phyloP scores from a whole-genome alignment of 371 early-diverging fungal genomes.

The Lichtheimia ramosa region DNA sequence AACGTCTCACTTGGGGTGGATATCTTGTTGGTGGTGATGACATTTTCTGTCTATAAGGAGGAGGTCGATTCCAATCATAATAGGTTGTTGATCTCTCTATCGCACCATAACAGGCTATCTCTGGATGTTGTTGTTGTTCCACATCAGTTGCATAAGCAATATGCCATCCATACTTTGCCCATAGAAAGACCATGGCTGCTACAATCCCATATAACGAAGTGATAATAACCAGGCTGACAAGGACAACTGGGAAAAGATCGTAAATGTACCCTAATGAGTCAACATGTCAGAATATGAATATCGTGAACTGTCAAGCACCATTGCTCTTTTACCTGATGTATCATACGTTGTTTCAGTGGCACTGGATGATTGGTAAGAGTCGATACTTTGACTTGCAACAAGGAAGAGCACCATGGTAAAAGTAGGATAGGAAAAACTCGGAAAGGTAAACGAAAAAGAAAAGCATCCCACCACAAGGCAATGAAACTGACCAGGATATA shows the following conservation, averaged over 20 bases:
- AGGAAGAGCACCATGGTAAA: background rate
- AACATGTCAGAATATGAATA: no score
- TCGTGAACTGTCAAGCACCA: no score
- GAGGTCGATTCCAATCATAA: conserved; percentile 40
- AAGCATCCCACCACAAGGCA: background rate
- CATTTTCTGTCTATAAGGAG: conserved; percentile 15
- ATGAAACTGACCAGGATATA: no score
- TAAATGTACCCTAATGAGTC: background rate
- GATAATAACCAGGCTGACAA: background rate
- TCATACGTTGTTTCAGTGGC: no score
- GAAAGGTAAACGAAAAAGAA: conserved; percentile 4
- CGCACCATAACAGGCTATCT: conserved; percentile 4
- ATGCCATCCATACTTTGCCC: background rate
- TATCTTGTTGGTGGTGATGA: background rate
- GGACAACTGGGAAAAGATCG: background rate
- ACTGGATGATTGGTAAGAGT: no score
- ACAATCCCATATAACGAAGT: background rate
- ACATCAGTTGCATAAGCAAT: conserved; percentile 13
- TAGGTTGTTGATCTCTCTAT: conserved; percentile 29
- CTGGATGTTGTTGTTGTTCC: conserved; percentile 19
- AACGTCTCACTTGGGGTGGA: background rate
- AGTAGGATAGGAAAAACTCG: background rate
- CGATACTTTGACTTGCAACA: no score
- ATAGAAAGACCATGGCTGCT: background rate
- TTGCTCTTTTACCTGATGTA: no score